These are phyloP conservation scores for Penicillium fuscoglaucum DNA, from an alignment of 2,329 filamentous ascomycete genomes.

Conservation along the genomic window DNA sequence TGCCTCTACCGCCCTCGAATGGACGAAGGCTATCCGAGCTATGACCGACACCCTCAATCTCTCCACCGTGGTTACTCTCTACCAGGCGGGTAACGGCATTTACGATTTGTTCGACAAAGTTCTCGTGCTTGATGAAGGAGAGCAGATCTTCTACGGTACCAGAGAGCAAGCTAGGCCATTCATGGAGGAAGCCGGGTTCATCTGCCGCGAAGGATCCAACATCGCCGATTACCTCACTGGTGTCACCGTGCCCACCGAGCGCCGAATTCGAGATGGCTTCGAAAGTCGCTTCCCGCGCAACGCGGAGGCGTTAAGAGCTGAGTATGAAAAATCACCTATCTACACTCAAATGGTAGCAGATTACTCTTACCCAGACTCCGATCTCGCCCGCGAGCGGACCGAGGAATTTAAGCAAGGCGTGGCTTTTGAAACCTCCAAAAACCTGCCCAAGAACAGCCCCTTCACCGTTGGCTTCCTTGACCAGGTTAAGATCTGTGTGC, in stretches of 20 bases:
- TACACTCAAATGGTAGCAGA: slow-evolving; percentile 55
- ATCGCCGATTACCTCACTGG: slow-evolving; percentile 67
- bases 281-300: slow-evolving; percentile 48
- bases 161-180: slow-evolving; percentile 60
- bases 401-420: slow-evolving; percentile 57
- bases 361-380: slow-evolving; percentile 57
- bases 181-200: slow-evolving; percentile 65
- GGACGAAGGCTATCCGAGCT: slow-evolving; percentile 60
- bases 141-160: slow-evolving; percentile 66
- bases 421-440: slow-evolving; percentile 55
- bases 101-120: slow-evolving; percentile 71
- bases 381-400: slow-evolving; percentile 52
- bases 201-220: slow-evolving; percentile 63
- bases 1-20: slow-evolving; percentile 64
- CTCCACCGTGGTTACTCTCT: slow-evolving; percentile 63
- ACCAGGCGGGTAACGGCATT: slow-evolving; percentile 70
- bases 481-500: slow-evolving; percentile 59
- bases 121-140: slow-evolving; percentile 65
- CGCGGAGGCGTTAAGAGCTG: slow-evolving; percentile 45
- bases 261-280: slow-evolving; percentile 46
- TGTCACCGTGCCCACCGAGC: slow-evolving; percentile 58
- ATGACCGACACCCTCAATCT: slow-evolving; percentile 64
- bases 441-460: slow-evolving; percentile 55
- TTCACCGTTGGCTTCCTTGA: slow-evolving; percentile 56
- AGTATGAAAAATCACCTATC: slow-evolving; percentile 56